These are phyloP conservation scores for Mrakia gelida DNA, from an alignment of 768 basidiomycete species.

Conservation along the genomic window DNA sequence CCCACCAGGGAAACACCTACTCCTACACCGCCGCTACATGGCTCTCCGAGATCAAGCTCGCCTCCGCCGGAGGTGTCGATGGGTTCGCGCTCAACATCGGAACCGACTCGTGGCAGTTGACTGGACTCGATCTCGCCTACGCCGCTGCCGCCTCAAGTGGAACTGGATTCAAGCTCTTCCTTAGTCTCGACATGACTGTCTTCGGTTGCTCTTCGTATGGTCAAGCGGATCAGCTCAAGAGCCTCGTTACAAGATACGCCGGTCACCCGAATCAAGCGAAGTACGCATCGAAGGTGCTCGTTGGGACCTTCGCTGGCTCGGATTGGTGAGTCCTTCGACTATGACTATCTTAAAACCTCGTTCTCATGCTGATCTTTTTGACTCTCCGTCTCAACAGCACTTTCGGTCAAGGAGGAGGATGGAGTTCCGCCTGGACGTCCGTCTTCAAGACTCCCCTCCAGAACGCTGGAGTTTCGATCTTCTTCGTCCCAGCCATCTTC, in stretches of 20 bases:
- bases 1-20: constrained; percentile 58
- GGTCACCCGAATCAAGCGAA: constrained; percentile 40
- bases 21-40: constrained; percentile 56
- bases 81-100: constrained; percentile 60
- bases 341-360: too few relatives aligned
- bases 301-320: constrained; percentile 45
- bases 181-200: constrained; percentile 39
- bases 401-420: constrained; percentile 40
- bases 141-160: constrained; percentile 35
- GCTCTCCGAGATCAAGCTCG: constrained; percentile 53
- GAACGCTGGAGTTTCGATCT: constrained; percentile 13
- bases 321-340: constrained; percentile 36
- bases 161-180: constrained; percentile 25
- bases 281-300: constrained; percentile 42
- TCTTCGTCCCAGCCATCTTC: constrained; percentile 36
- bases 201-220: constrained; percentile 35
- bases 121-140: constrained; percentile 61
- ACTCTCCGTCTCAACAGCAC: too few relatives aligned
- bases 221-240: constrained; percentile 37
- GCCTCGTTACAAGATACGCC: constrained; percentile 36
- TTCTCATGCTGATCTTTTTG: too few relatives aligned
- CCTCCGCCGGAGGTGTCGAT: constrained; percentile 54
- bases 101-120: constrained; percentile 58
- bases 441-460: constrained; percentile 35
- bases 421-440: constrained; percentile 39